Percentiles rank a stretch among this genome's conserved stretches.
Conservation (phyloP, 306 rosid species). For the Gleditsia sinensis region DNA sequence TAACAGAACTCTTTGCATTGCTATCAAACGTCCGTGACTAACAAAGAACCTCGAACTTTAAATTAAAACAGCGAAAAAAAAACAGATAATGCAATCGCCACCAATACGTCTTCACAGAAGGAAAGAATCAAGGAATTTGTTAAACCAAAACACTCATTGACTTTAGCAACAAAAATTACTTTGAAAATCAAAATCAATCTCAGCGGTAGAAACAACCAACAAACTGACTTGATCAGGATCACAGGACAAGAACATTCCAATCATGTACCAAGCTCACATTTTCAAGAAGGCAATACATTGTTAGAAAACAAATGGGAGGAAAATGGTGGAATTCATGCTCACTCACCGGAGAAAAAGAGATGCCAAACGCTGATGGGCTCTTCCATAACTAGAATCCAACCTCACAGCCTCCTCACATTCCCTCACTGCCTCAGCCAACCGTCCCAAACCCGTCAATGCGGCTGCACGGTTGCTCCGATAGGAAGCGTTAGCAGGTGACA, state of each 20-base stretch:
- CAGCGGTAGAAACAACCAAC: background rate
- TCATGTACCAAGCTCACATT: conserved; percentile 12
- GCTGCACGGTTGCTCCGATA: conserved; percentile 92
- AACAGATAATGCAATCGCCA: background rate
- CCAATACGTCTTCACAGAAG: background rate
- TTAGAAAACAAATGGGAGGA: background rate
- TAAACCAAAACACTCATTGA: background rate
- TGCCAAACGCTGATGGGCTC: conserved; percentile 91
- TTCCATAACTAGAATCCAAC: conserved; percentile 79
- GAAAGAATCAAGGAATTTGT: background rate
- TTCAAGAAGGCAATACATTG: background rate
- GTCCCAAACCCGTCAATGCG: conserved; percentile 73
- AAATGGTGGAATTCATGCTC: background rate
- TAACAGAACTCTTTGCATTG: conserved; percentile 26
- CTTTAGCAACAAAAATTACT: background rate
- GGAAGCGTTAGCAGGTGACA: conserved; percentile 72
- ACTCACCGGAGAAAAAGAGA: conserved; percentile 79
- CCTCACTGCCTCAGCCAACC: conserved; percentile 73
- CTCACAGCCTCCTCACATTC: conserved; percentile 88
- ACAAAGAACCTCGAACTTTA: background rate
- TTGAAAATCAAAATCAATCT: background rate
- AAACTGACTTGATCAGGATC: conserved; percentile 36
- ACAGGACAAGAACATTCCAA: conserved; percentile 15
- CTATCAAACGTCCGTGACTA: background rate
- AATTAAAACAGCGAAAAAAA: background rate